Evolutionary conservation across 345 rosid genomes (phyloP).

Genomic region (Boechera divaricarpa): DNA sequence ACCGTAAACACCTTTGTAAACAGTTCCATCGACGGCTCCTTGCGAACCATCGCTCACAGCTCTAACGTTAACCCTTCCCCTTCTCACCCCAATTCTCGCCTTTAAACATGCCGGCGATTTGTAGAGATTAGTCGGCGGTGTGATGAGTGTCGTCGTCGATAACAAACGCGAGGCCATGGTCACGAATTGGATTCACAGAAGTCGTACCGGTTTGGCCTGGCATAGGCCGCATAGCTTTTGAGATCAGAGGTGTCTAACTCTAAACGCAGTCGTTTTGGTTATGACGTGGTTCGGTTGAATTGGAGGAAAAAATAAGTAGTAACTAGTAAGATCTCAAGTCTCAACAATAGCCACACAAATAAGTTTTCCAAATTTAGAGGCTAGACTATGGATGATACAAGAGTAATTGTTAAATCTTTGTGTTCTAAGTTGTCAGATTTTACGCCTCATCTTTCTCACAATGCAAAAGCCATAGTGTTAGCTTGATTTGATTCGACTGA

Average conservation of each 20-base stretch:
- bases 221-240: not conserved
- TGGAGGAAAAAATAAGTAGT: not conserved
- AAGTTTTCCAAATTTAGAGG: not conserved
- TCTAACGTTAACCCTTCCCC: constrained; percentile 42
- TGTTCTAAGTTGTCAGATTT: not conserved
- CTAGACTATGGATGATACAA: not conserved
- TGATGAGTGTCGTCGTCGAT: constrained; percentile 40
- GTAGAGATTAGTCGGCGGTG: constrained; percentile 26
- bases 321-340: not conserved
- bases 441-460: not conserved
- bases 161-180: constrained; percentile 55
- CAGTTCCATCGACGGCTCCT: constrained; percentile 52
- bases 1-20: constrained; percentile 79
- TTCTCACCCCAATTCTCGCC: constrained; percentile 19
- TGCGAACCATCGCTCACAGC: constrained; percentile 63
- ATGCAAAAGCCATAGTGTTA: not conserved
- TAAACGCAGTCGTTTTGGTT: constrained; percentile 9
- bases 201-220: constrained; percentile 9
- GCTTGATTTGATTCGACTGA: not conserved
- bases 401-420: not conserved
- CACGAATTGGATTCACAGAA: not conserved
- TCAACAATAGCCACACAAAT: not conserved
- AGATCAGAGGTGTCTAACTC: not conserved
- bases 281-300: constrained; percentile 15
- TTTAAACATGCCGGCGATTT: constrained; percentile 1